Base-by-base conservation (phyloP, 164 flowering plant species). In the Umbellularia californica region DNA sequence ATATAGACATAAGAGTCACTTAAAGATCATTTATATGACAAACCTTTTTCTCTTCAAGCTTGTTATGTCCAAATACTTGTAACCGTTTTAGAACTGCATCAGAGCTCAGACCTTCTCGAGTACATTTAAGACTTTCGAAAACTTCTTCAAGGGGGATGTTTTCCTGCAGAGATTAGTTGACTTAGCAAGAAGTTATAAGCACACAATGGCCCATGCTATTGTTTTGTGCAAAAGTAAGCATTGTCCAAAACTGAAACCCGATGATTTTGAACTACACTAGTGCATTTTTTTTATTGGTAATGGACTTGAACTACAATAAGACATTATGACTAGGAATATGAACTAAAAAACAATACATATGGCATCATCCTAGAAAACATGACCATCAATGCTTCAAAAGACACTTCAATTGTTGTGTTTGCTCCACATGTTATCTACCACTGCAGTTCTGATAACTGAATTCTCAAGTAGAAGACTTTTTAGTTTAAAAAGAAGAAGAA, bases 31-130 rank as follows among this genome's bases (percentile, higher is more conserved):
- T 55, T 55, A 55, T 20, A 55, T 68, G 2, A 30, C 82, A 64
- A 24, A 90, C 94, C 90, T 85, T 83, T 72, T 84, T 91, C 82
- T 91, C 96, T 79, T 91, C 91, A 50, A 91, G 90, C 82, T 91
- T 90, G 76, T 91, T 91, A 77, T 83, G 83, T 10, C 96, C 93
- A 75, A 88, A 91, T 68, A 85, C 14, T n/a, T 81, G 82, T 75
- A 91, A 63, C 41, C 92, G 81, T 70, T 82, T 75, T 65, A 83
- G 81, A 70, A 75, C 90, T 62, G 78, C 90, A 35, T 83, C 86
- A 55, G 83, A 64, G 50, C 63, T 81, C 68, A 91, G 81, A 50
- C 96, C 93, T 33, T 85, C 87, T 69, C 60, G 76, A 27, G 91
- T 85, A 71, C 93, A 89, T 79, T 87, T 81, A 19, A 91, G 78